Evolutionary conservation across 345 rosid species (phyloP).

Genomic region (Diplotaxis tenuifolia): DNA sequence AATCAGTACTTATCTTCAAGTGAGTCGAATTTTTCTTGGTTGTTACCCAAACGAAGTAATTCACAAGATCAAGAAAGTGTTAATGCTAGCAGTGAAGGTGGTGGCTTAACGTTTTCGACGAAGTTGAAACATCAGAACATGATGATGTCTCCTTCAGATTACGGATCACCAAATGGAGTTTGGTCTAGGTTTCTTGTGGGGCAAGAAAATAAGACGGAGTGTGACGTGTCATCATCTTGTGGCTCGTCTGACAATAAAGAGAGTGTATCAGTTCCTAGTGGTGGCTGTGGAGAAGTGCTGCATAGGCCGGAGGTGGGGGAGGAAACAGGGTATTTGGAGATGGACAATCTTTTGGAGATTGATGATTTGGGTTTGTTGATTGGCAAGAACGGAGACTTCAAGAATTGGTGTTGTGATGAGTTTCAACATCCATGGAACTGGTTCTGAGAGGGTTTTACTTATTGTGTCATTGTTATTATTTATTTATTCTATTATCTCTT

Average conservation of each 20-base stretch:
- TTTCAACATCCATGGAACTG: conserved; percentile 46
- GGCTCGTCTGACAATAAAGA: conserved; percentile 33
- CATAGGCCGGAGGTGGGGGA: conserved; percentile 31
- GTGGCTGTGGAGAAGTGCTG: conserved; percentile 23
- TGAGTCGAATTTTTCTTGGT: conserved; percentile 32
- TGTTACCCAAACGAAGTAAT: conserved; percentile 23
- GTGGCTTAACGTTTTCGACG: conserved; percentile 14
- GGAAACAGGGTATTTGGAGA: conserved; percentile 33
- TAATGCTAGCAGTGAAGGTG: conserved; percentile 1
- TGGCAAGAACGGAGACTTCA: conserved; percentile 41
- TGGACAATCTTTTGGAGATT: conserved; percentile 39
- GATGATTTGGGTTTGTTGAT: conserved; percentile 40
- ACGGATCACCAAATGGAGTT: conserved; percentile 11
- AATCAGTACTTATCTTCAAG: conserved; percentile 1
- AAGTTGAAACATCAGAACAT: not conserved
- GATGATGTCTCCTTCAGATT: not conserved
- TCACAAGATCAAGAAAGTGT: conserved; percentile 25
- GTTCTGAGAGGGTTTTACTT: conserved; percentile 20
- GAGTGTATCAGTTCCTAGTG: conserved; percentile 7
- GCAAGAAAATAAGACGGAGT: conserved; percentile 24
- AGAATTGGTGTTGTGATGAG: conserved; percentile 40
- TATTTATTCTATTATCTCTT: not conserved
- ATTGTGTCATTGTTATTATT: conserved; percentile 1
- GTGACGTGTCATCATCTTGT: conserved; percentile 27
- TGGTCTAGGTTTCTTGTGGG: conserved; percentile 36